Evolutionary conservation across 129 eudicot genomes (phyloP).

Genomic region (Lactuca saligna): DNA sequence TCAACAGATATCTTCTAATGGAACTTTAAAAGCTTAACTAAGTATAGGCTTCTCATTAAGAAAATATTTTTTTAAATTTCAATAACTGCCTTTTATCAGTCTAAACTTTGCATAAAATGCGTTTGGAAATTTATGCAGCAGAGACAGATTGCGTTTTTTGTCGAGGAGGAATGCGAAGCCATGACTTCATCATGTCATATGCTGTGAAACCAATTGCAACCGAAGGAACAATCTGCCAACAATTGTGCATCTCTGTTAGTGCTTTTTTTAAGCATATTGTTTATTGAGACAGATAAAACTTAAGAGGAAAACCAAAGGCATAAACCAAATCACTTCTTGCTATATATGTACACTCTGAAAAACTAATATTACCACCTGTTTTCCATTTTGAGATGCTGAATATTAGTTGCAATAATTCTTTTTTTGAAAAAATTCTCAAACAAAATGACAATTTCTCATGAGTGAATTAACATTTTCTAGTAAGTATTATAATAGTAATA

Average conservation of each 20-base stretch:
- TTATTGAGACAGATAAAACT: too few relatives aligned
- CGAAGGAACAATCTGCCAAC: constrained; percentile 83
- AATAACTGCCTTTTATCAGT: not conserved
- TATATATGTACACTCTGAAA: too few relatives aligned
- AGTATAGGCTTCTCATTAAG: not conserved
- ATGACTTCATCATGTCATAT: constrained; percentile 83
- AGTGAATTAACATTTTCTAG: too few relatives aligned
- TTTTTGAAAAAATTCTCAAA: too few relatives aligned
- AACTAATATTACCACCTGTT: too few relatives aligned
- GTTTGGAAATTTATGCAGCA: constrained; percentile 25
- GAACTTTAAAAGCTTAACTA: not conserved
- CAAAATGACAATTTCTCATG: too few relatives aligned
- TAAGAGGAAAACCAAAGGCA: too few relatives aligned
- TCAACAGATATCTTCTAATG: not conserved
- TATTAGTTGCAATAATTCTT: too few relatives aligned
- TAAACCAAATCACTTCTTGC: too few relatives aligned
- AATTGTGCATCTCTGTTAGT: constrained; percentile 12
- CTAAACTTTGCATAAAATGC: not conserved
- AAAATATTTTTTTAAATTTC: not conserved
- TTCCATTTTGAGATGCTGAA: too few relatives aligned
- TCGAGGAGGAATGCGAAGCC: constrained; percentile 75
- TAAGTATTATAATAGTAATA: too few relatives aligned
- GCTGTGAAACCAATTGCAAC: constrained; percentile 98
- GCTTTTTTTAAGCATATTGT: too few relatives aligned
- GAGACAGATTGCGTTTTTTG: constrained; percentile 54